These are phyloP conservation scores for Fragilaria radians DNA, from an alignment of 108 stramenopile species.

Conservation along the genomic window DNA sequence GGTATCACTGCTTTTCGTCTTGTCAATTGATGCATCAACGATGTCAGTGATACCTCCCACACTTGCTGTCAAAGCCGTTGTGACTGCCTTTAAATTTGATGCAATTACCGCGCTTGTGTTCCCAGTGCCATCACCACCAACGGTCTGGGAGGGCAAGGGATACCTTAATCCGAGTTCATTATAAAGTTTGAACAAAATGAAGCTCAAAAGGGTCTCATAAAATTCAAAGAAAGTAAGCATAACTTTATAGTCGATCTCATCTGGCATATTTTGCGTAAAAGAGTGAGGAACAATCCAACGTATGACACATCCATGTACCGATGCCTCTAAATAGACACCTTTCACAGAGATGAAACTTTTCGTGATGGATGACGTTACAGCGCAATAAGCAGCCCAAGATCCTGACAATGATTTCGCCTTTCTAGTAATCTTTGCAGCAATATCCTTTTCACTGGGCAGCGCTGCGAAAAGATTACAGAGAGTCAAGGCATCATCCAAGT, in stretches of 20 bases:
- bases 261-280: conserved; percentile 90
- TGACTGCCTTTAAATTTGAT: conserved; percentile 54
- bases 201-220: conserved; percentile 90
- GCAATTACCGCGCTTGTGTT: conserved; percentile 61
- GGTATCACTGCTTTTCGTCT: conserved; percentile 10
- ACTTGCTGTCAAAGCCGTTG: conserved; percentile 46
- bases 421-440: conserved; percentile 70
- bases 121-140: conserved; percentile 47
- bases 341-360: conserved; percentile 98
- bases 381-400: conserved; percentile 93
- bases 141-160: conserved; percentile 55
- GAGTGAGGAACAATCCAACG: conserved; percentile 96
- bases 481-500: conserved; percentile 97
- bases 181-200: conserved; percentile 96
- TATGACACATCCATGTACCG: conserved; percentile 62
- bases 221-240: conserved; percentile 99
- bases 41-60: conserved; percentile 57
- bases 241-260: conserved; percentile 95
- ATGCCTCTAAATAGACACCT: conserved; percentile 93
- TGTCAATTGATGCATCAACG: conserved; percentile 48
- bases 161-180: conserved; percentile 81
- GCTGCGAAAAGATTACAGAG: conserved; percentile 90
- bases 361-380: conserved; percentile 73
- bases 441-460: conserved; percentile 68
- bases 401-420: conserved; percentile 78